A percentile compares a stretch with the other conserved stretches of the same genome.
phyloP scores from a whole-genome alignment of 176 grass and related monocot species.

The Eragrostis nindensis region DNA sequence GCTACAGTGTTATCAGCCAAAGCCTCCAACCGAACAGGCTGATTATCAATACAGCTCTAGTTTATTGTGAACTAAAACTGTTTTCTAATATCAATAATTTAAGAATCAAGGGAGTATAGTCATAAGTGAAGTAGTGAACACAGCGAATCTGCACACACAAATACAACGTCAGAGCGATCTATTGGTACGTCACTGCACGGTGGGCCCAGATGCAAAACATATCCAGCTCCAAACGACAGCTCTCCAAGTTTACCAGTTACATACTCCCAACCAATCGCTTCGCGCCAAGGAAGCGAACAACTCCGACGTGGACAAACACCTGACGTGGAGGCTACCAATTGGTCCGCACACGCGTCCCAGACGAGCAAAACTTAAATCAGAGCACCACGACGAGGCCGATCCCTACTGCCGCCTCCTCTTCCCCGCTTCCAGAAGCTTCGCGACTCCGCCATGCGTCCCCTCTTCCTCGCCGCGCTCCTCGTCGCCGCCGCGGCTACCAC shows the following conservation, averaged over 20 bases:
- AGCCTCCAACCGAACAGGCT: too few species aligned
- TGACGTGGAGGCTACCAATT: conserved; percentile 61
- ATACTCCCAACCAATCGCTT: not conserved
- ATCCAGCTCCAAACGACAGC: not conserved
- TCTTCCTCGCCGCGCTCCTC: conserved; percentile 40
- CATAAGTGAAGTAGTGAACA: too few species aligned
- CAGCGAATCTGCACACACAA: too few species aligned
- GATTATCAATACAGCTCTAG: too few species aligned
- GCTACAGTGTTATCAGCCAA: too few species aligned
- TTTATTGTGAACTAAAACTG: too few species aligned
- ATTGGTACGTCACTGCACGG: not conserved
- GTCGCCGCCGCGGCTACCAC: conserved; percentile 32
- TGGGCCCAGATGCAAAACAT: not conserved
- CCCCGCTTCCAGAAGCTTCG: conserved; percentile 60
- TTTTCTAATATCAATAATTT: too few species aligned
- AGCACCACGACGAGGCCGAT: conserved; percentile 26
- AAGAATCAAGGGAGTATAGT: too few species aligned
- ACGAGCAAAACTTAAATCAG: conserved; percentile 41
- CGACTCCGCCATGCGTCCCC: conserved; percentile 52
- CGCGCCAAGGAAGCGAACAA: conserved; percentile 35
- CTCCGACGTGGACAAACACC: conserved; percentile 35
- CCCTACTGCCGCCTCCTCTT: not conserved
- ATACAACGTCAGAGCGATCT: too few species aligned
- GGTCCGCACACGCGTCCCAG: conserved; percentile 70
- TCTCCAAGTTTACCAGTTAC: not conserved